A percentile compares a stretch with the other conserved stretches of the same genome.
Conservation (phyloP, 305 asterid species). For the Solanum hybrid region DNA sequence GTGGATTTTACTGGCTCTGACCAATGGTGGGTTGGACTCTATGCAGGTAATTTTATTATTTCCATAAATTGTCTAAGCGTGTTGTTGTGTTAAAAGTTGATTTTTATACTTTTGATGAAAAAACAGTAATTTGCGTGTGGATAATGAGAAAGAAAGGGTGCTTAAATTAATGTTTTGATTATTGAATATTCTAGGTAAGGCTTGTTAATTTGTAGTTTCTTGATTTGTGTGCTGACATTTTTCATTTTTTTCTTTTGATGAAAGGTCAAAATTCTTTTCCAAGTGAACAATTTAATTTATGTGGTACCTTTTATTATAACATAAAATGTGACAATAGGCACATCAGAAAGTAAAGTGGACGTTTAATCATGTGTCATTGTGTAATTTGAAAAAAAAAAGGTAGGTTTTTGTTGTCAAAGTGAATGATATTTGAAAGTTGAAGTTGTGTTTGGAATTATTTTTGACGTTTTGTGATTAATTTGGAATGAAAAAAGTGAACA, state of each 20-base stretch:
- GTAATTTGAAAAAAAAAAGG: neutral
- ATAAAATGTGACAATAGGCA: neutral
- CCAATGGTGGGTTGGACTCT: conserved; percentile 96
- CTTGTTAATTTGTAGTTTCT: neutral
- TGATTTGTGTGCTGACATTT: neutral
- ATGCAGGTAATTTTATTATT: conserved; percentile 44
- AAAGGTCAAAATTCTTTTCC: neutral
- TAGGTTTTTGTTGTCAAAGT: neutral
- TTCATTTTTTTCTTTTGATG: neutral
- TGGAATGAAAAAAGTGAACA: neutral
- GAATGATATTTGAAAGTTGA: too few species aligned
- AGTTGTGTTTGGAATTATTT: neutral
- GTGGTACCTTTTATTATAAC: neutral
- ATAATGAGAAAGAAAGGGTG: neutral
- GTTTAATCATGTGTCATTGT: neutral
- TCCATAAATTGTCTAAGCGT: neutral
- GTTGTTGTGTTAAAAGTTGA: neutral
- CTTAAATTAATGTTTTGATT: neutral
- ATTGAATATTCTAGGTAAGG: neutral
- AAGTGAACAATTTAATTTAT: neutral
- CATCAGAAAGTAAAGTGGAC: neutral
- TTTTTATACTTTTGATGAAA: neutral
- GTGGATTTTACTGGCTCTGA: conserved; percentile 69
- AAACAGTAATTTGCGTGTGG: neutral
- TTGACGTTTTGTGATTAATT: neutral